Base-by-base conservation (phyloP, 371 early-diverging fungal species). In the Rhizopus arrhizus region DNA sequence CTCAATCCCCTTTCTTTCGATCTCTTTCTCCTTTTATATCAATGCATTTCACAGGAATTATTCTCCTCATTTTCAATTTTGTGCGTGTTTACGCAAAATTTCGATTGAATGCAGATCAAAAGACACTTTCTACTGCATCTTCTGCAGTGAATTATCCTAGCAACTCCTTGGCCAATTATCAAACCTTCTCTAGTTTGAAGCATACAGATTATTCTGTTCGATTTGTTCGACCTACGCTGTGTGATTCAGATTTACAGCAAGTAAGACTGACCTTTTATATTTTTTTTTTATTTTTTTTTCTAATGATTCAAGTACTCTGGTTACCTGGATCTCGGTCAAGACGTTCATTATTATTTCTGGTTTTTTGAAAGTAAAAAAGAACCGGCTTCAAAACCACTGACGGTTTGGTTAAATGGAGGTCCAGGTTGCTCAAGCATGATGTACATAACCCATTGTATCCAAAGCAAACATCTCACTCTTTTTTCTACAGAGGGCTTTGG, bases 301-400 rank as follows among this genome's bases (percentile, higher is more conserved):
- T 22, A 22, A 22, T 22, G 2, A 22, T 22, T 22, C 22, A 22
- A 22, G 74, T 70, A 74, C 38, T 72, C 78, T 16, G 90, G 89
- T 22, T 90, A 90, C 64, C 52, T 90, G 29, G 87, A 90, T 58
- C 65, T 83, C 53, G 84, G 79, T 9, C 32, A 63, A 0, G 78
- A 81, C 49, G 76, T 78, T 53, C 89, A 89, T 58, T 83, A 89
- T 70, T 95, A 91, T 75, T 94, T 94, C 72, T 92, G 92, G 92
- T 90, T 93, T 76, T 95, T 94, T 76, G 94, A 94, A 68, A 85
- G 85, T 35, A 80, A 84, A 40, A 68, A 65, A 48, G 56, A 81
- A 81, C 89, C 46, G 75, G 60, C 54, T 62, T 72, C 12, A 84
- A 89, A 50, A 86, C 91, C 12, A 59, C 90, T 58, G 79, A 90